Evolutionary conservation across 1,284 basidiomycete genomes (phyloP).

Genomic region (Trichosporon sp.): DNA sequence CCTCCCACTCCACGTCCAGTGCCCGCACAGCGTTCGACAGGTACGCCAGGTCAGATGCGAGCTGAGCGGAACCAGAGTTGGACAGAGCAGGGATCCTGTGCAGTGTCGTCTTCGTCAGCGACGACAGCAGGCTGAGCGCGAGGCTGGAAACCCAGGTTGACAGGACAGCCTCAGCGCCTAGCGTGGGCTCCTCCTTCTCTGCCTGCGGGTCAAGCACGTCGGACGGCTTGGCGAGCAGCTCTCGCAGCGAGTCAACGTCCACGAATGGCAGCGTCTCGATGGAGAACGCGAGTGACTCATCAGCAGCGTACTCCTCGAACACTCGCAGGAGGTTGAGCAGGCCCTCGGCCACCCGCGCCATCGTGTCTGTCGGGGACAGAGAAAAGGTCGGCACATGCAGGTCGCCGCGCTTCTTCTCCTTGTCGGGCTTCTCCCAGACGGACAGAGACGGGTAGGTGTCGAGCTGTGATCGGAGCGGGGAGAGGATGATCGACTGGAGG

Average conservation of each 20-base stretch:
- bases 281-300: slow-evolving; percentile 87
- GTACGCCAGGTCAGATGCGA: slow-evolving; percentile 85
- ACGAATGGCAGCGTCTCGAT: slow-evolving; percentile 76
- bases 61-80: slow-evolving; percentile 72
- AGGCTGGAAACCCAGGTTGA: slow-evolving; percentile 87
- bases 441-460: slow-evolving; percentile 69
- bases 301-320: slow-evolving; percentile 91
- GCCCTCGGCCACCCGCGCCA: slow-evolving; percentile 87
- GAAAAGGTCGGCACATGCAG: slow-evolving; percentile 90
- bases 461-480: slow-evolving; percentile 78
- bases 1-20: slow-evolving; percentile 78
- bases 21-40: slow-evolving; percentile 87
- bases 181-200: slow-evolving; percentile 56
- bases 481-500: slow-evolving; percentile 78
- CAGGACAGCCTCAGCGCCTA: slow-evolving; percentile 71
- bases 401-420: slow-evolving; percentile 59
- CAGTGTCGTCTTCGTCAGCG: slow-evolving; percentile 69
- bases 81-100: slow-evolving; percentile 65
- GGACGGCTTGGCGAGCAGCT: slow-evolving; percentile 50
- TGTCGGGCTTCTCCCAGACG: slow-evolving; percentile 65
- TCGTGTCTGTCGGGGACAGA: slow-evolving; percentile 81
- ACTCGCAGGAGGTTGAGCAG: slow-evolving; percentile 87
- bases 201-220: slow-evolving; percentile 3
- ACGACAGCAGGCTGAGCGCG: slow-evolving; percentile 73
- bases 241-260: slow-evolving; percentile 62